Base-by-base conservation (phyloP, 2,329 filamentous ascomycete genomes). In the Emergomyces africanus region DNA sequence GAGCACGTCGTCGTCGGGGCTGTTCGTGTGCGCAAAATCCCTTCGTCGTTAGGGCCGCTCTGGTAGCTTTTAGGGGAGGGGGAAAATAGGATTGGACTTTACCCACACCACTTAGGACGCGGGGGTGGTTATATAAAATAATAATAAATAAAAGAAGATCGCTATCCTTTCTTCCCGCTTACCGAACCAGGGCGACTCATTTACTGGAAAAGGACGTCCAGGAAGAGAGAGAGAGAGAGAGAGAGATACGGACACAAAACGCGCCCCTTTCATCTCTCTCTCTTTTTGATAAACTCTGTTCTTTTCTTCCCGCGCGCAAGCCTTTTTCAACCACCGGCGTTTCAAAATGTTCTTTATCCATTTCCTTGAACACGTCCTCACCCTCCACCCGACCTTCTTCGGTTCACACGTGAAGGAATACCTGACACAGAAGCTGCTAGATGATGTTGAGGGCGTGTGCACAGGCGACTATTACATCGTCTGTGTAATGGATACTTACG, bases 401-500 rank as follows among this genome's bases (percentile, higher is more conserved):
- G 91, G 91, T 60, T 87, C 89, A 63, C 90, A 94, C 71, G 95
- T 96, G 79, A 87, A 92, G 68, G 88, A 95, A 66, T 86, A 95
- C 67, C 88, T 99, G 46, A 92, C 88, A 57, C 87, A 88, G 66
- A 90, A 92, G 74, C 84, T 99, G 33, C 82, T 96, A 64, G 87
- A 89, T 70, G 92, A 97, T 71, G 90, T 96, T 62, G 94, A 99
- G 76, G 94, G 94, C 28, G 92, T 89, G 48, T 96, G 91, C 74
- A 94, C 90, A 2, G 94, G 94, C 60, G 90, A 89, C 72, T 96
- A 95, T 79, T 97, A 94, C 75, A 95, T 99, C 70, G 94, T 99
- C 67, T 94, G 90, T 70, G 95, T 99, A 69, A 92, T 99, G 84
- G 91, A 96, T 74, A 89, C 91, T 54, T 91, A 95, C 68, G 89